Evolutionary conservation across 2,329 filamentous ascomycete species (phyloP).

Genomic region (Penicillium corylophilum): DNA sequence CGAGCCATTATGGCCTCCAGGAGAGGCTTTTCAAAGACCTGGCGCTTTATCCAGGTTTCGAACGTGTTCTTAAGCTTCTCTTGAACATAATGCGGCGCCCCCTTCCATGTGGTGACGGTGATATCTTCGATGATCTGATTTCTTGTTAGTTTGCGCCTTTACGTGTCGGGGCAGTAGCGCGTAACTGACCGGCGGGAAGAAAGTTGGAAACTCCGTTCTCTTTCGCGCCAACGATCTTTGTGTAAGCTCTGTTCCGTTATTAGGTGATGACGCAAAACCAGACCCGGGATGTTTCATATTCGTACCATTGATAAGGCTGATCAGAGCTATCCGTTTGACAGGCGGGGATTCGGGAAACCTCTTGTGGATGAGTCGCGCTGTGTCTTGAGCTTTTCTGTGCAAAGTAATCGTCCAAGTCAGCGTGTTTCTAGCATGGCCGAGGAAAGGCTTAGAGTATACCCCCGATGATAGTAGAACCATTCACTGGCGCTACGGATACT

Average conservation of each 20-base stretch:
- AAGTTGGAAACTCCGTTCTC: constrained; percentile 88
- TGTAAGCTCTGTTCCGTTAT: constrained; percentile 69
- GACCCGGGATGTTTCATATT: constrained; percentile 44
- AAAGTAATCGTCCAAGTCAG: constrained; percentile 16
- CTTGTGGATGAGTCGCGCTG: constrained; percentile 87
- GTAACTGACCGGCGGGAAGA: constrained; percentile 70
- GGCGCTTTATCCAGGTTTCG: constrained; percentile 87
- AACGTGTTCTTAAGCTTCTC: constrained; percentile 83
- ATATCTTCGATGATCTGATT: constrained; percentile 77
- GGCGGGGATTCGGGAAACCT: constrained; percentile 83
- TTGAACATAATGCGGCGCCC: constrained; percentile 80
- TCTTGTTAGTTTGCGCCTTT: constrained; percentile 20
- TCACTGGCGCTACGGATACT: constrained; percentile 94
- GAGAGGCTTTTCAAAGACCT: constrained; percentile 78
- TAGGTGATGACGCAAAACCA: constrained; percentile 15
- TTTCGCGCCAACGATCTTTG: constrained; percentile 92
- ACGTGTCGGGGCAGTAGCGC: neutral
- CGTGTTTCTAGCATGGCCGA: constrained; percentile 13
- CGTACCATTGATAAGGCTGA: constrained; percentile 93
- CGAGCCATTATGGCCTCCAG: constrained; percentile 77
- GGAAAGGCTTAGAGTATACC: constrained; percentile 50
- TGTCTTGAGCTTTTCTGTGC: constrained; percentile 80
- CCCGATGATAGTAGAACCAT: constrained; percentile 99
- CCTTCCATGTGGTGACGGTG: constrained; percentile 86
- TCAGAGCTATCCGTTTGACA: constrained; percentile 80